Base-by-base conservation (phyloP, 306 rosid genomes). In the Rosa persica region DNA sequence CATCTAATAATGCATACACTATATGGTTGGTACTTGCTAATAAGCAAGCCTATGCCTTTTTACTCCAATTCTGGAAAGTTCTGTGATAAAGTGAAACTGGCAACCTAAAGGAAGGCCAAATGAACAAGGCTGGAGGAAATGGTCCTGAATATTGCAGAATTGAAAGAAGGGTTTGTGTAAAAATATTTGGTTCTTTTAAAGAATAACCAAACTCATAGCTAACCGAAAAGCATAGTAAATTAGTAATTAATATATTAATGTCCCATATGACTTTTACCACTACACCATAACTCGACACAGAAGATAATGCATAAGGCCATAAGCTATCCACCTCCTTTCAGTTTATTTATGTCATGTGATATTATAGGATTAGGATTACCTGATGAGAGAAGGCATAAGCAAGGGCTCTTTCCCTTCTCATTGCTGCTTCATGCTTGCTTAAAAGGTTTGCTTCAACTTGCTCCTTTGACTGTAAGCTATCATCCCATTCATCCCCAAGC, bases 401-500 rank as follows among this genome's bases (percentile, higher is more conserved):
- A 62, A 96, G 80, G 30, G 98, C 99, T 75, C 98, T 93, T 81
- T 96, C 99, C 86, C 99, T 89, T 84, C 98, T 90, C 85, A 87
- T 87, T 75, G 98, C 25, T 60, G 99, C 99, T 85, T 93, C 99
- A 39, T 96, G 88, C 86, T 93, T 96, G 91, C 89, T 78, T 12
- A 93, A 85, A 58, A 96, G 85, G 83, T 81, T 82, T 57, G 99
- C 97, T 83, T 96, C 99, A 49, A 93, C 84, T 87, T 93, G 99
- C 81, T 93, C 99, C 87, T 91, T 96, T 47, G 99, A 96, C 83
- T 93, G 98, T 40, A 89, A 30, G 90, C 98, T 96, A 85, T 89
- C 93, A 86, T 96, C 99, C 99, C 99, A 96, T 86, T 91, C 97
- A 87, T 93, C 99, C 71, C 90, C 99, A 79, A 91, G 89, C 99